Percentiles rank a stretch among this genome's conserved stretches.
Conservation (phyloP, 805 yeast species). For the Candida sithepensis region DNA sequence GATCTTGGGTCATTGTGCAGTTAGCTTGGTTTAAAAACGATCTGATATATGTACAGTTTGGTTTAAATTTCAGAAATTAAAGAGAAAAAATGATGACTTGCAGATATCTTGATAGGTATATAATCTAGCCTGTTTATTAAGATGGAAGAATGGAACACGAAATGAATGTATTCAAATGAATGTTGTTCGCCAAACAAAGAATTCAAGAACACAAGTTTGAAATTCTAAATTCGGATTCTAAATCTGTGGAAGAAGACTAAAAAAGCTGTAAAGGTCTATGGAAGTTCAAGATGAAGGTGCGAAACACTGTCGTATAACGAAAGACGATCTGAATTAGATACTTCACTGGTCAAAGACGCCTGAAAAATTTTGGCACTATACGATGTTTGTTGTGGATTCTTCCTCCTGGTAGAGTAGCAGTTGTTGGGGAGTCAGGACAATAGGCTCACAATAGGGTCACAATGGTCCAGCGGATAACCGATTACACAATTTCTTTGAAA, state of each 20-base stretch:
- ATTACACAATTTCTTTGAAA: neutral
- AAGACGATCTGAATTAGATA: neutral
- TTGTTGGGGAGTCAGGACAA: conserved; percentile 1
- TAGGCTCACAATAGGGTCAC: neutral
- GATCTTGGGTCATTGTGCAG: conserved; percentile 18
- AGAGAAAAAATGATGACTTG: neutral
- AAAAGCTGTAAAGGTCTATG: neutral
- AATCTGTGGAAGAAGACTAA: neutral
- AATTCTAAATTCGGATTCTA: neutral
- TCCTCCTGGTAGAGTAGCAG: neutral
- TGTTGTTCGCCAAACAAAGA: neutral
- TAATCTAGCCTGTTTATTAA: neutral
- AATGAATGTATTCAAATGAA: neutral
- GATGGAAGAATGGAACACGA: neutral
- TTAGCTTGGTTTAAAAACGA: neutral
- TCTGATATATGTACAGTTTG: neutral
- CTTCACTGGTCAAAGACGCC: neutral
- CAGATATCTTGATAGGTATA: neutral
- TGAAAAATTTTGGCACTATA: neutral
- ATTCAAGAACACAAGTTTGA: neutral
- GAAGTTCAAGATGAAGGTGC: neutral
- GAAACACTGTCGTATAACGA: neutral
- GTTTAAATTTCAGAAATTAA: neutral
- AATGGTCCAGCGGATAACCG: neutral
- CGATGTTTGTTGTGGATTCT: neutral